phyloP scores from a whole-genome alignment of 225 moss, liverwort and hornwort species.

The Lunularia cruciata region DNA sequence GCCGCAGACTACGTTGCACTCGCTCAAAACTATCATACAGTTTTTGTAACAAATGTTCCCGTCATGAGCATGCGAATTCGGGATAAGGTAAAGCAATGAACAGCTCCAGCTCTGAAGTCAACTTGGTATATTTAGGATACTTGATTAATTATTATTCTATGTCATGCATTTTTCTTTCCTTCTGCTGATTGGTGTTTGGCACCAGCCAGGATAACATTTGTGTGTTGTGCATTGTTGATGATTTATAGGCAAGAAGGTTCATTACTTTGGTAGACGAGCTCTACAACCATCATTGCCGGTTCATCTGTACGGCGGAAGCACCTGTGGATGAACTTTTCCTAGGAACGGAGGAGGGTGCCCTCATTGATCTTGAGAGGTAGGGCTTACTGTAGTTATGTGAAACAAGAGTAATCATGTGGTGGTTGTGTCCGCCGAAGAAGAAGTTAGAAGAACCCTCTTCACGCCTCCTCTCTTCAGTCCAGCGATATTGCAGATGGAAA shows the following conservation, averaged over 20 bases:
- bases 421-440: too few relatives aligned
- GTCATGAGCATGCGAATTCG: slow-evolving; percentile 84
- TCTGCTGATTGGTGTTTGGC: not conserved
- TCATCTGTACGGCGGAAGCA: slow-evolving; percentile 79
- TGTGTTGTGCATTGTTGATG: too few relatives aligned
- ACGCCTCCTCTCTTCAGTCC: too few relatives aligned
- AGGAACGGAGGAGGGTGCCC: slow-evolving; percentile 74
- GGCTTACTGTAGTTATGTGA: not conserved
- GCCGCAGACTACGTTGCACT: slow-evolving; percentile 92
- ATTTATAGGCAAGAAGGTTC: slow-evolving; percentile 78
- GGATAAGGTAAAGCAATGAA: slow-evolving; percentile 60
- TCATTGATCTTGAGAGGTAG: slow-evolving; percentile 87
- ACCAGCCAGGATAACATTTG: not conserved
- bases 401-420: too few relatives aligned
- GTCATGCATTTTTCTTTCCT: too few relatives aligned
- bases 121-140: too few relatives aligned
- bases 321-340: slow-evolving; percentile 84
- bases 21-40: slow-evolving; percentile 78
- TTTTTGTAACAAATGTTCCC: slow-evolving; percentile 76
- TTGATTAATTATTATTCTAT: not conserved
- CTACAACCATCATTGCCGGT: slow-evolving; percentile 89
- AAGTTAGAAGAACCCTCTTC: too few relatives aligned
- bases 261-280: slow-evolving; percentile 94
- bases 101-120: not conserved
- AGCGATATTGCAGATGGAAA: too few relatives aligned